Evolutionary conservation across 768 basidiomycete genomes (phyloP).

Genomic region (Mycena crocata): DNA sequence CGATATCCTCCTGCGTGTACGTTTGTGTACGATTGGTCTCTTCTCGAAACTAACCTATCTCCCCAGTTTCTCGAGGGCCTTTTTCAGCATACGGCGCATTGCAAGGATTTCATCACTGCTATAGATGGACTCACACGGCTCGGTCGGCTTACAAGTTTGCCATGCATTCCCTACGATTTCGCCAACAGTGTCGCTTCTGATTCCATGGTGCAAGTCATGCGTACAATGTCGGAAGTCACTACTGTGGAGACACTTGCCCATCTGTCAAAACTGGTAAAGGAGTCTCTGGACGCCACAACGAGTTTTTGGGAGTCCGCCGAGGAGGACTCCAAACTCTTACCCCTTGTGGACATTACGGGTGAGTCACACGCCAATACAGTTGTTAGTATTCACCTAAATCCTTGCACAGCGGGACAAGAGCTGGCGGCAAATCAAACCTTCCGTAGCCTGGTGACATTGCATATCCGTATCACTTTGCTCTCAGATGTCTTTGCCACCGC

Average conservation of each 20-base stretch:
- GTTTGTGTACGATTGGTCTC: slow-evolving; percentile 32
- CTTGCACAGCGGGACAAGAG: slow-evolving; percentile 56
- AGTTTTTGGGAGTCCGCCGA: slow-evolving; percentile 73
- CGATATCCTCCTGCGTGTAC: slow-evolving; percentile 82
- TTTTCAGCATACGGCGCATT: slow-evolving; percentile 91
- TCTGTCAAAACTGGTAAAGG: slow-evolving; percentile 75
- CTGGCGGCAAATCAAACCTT: slow-evolving; percentile 71
- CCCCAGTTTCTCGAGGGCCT: slow-evolving; percentile 92
- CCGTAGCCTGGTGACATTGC: slow-evolving; percentile 77
- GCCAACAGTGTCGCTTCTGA: slow-evolving; percentile 87
- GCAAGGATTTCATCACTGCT: slow-evolving; percentile 86
- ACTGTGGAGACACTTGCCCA: slow-evolving; percentile 79
- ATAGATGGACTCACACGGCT: slow-evolving; percentile 80
- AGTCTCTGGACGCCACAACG: slow-evolving; percentile 75
- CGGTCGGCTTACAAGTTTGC: slow-evolving; percentile 81
- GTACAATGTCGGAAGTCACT: slow-evolving; percentile 90
- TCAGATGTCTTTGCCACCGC: slow-evolving; percentile 90
- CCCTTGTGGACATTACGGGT: slow-evolving; percentile 68
- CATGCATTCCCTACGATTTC: slow-evolving; percentile 91
- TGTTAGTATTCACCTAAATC: background rate
- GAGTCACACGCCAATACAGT: slow-evolving; percentile 37
- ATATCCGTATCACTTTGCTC: slow-evolving; percentile 84
- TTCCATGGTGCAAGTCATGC: slow-evolving; percentile 88
- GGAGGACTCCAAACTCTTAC: slow-evolving; percentile 71
- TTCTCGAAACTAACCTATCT: slow-evolving; percentile 17